Evolutionary conservation across 441 rosid genomes (phyloP), one percentile per base, ranked within the genome.

Genomic region (Gossypium laxum): DNA sequence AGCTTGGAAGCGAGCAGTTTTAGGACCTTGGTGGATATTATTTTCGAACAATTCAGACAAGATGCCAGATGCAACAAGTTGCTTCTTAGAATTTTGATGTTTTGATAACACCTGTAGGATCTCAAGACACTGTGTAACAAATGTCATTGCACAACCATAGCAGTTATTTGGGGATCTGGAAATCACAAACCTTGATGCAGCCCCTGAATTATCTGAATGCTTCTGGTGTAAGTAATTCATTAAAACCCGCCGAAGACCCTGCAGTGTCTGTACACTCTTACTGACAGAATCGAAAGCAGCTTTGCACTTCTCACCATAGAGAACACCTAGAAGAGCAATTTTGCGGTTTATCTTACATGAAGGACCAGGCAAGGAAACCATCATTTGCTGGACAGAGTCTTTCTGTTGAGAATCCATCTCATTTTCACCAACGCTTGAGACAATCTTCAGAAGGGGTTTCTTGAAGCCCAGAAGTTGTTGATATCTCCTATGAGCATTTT

Each of bases 221-320:
- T 91, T 94, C 83, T 86, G 97, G 86, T 94, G 98, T 88, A 96
- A 87, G 84, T 94, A 96, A 77, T 82, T 88, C 99, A 94, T 94
- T 77, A 96, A 73, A 84, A 94, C 98, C 71, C 92, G 83, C 69
- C 99, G 99, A 80, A 96, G 91, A 67, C 99, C 99, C 84, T 96
- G 99, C 68, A 96, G 88, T 6, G 98, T 96, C 87, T 96, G 99
- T 61, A 96, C 99, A 83, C 98, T 96, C 86, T 96, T 96, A 88
- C 97, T 93, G 72, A 96, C 99, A 77, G 99, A 96, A 83, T 93
- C 99, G 86, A 96, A 96, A 78, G 99, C 98, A 80, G 98, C 98
- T 84, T 96, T 96, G 88, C 98, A 96, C 81, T 96, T 96, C 82
- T 96, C 99, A 83, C 98, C 98, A 81, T 96, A 96, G 47, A 96